These are phyloP conservation scores for Psilocybe sp. DNA, from an alignment of 768 basidiomycete genomes.

Conservation along the genomic window DNA sequence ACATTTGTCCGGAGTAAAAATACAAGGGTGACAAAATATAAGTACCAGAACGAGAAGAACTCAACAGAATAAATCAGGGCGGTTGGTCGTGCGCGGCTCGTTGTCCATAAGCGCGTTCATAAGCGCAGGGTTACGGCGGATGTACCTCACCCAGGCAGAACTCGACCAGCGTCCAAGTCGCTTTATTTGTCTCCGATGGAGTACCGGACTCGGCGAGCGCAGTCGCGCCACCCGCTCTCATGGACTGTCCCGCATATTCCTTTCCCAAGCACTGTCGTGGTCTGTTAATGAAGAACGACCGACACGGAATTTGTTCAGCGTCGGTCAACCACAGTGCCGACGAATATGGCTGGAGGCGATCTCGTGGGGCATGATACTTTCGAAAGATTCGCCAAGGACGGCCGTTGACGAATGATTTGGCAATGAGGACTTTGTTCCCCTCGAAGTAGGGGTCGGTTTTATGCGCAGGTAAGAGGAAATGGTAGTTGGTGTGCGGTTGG, in stretches of 20 bases:
- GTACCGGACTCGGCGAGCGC: conserved; percentile 24
- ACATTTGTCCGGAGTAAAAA: no score
- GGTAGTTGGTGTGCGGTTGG: no score
- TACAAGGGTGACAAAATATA: no score
- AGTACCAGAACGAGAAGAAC: no score
- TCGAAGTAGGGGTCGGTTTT: conserved; percentile 33
- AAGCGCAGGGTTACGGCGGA: no score
- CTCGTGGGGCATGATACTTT: background rate
- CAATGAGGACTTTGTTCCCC: conserved; percentile 6
- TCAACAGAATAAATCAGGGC: no score
- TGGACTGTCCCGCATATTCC: conserved; percentile 31
- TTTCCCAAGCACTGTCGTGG: conserved; percentile 4
- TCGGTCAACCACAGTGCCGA: conserved; percentile 14
- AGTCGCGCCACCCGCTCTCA: conserved; percentile 38
- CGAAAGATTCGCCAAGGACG: conserved; percentile 1
- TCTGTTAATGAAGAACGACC: conserved; percentile 14
- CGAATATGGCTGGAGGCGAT: background rate
- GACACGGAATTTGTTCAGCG: conserved; percentile 9
- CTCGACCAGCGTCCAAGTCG: conserved; percentile 32
- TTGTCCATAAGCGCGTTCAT: no score
- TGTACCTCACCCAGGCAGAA: no score
- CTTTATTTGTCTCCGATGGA: conserved; percentile 29
- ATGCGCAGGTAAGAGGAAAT: conserved; percentile 29
- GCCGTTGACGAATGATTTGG: background rate
- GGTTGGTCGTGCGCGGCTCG: no score